Evolutionary conservation across 202 grass and related monocot species (phyloP), one percentile per base, ranked within the genome.

Genomic region (Brachypodium distachyon): DNA sequence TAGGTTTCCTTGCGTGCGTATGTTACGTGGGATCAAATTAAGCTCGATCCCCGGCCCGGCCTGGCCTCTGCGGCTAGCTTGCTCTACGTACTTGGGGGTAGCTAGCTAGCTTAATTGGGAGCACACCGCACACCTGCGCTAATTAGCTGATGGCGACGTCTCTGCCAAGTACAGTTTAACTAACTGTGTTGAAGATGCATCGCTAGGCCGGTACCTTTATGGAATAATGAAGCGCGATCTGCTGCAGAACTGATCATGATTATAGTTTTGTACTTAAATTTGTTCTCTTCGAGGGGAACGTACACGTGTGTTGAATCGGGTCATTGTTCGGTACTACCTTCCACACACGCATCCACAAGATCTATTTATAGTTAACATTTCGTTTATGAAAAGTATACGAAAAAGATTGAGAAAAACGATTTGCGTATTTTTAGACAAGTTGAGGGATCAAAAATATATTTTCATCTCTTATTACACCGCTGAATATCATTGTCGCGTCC

Each of bases 11-110:
- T 70, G 77, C 28, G 71, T 48, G 71, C 44, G 77, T 23, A 26
- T 80, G 78, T 87, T 77, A 46, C 66, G 57, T 80, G 76, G 0
- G 59, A 67, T 74, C 48, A 67, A 81, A 76, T 86, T 22, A 69
- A 75, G 52, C 51, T 2, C 16, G 3, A 58, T 58, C 54, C 7
- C 34, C 6, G 0, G 1, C n/a, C 33, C 33, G 6, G 1, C 7
- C 28, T n/a, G n/a, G n/a, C 4, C 9, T 59, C n/a, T 67, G 28
- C 28, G 32, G 52, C 50, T 72, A 29, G 6, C 5, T 19, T 4
- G 23, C 14, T 29, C 40, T 66, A 29, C 22, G 14, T 34, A 9
- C n/a, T 11, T 6, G 11, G 50, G 23, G 25, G 0, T 51, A 22
- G 48, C 22, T 12, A 42, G 14, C 32, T 58, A 56, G 67, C 31